phyloP scores from a whole-genome alignment of 352 stramenopile genomes.

The Globisporangium carolinianum region DNA sequence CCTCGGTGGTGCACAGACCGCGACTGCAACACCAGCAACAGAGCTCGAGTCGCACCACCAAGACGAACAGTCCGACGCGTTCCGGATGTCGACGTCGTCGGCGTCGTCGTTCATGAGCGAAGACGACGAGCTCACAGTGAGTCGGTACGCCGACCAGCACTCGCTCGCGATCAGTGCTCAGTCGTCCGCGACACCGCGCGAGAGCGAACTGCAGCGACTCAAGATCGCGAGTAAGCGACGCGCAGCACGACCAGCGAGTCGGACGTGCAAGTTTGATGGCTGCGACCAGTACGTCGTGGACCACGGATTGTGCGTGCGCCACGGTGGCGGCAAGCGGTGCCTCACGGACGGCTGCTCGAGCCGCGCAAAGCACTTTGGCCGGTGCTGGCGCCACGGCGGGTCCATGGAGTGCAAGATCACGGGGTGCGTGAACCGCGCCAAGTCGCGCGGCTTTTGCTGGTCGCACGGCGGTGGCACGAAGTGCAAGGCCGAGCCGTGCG shows the following conservation, averaged over 20 bases:
- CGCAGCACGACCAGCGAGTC: conserved; percentile 4
- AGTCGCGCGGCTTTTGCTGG: conserved; percentile 82
- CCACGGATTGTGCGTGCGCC: conserved; percentile 12
- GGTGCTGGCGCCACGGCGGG: conserved; percentile 76
- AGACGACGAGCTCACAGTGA: conserved; percentile 4
- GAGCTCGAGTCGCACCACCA: not conserved
- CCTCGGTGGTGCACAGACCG: not conserved
- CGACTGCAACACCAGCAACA: not conserved
- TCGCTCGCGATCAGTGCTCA: not conserved
- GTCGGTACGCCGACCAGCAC: conserved; percentile 1
- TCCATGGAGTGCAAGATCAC: conserved; percentile 67
- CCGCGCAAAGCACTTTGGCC: conserved; percentile 65
- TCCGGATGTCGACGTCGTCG: conserved; percentile 2
- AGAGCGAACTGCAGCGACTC: not conserved
- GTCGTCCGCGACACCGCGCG: not conserved
- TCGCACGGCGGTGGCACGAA: conserved; percentile 81
- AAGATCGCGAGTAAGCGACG: conserved; percentile 3
- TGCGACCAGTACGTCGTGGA: conserved; percentile 17
- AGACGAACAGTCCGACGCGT: not conserved
- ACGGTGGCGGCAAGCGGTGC: conserved; percentile 54
- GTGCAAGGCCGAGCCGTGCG: conserved; percentile 58
- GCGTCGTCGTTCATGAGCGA: conserved; percentile 8
- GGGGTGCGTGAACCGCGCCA: conserved; percentile 73
- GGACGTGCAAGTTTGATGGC: conserved; percentile 15
- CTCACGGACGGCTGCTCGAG: conserved; percentile 49